These are phyloP conservation scores for Microascus cirrosus DNA, from an alignment of 2,329 filamentous ascomycete species.

Conservation along the genomic window DNA sequence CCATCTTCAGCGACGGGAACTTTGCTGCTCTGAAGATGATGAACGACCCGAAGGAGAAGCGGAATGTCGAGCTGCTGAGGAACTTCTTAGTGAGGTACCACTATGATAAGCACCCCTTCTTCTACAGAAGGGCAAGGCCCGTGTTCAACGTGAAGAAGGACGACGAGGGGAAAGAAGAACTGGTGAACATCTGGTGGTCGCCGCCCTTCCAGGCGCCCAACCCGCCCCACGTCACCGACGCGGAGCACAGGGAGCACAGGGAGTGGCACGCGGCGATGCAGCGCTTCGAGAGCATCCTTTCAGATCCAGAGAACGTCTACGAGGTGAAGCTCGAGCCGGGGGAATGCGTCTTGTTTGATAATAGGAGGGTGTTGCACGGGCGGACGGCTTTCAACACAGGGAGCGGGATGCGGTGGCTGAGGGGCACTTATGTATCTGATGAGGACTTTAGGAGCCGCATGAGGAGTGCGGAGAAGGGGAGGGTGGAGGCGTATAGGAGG, in stretches of 20 bases:
- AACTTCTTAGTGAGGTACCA: conserved; percentile 46
- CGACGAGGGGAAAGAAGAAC: conserved; percentile 6
- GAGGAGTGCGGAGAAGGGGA: conserved; percentile 6
- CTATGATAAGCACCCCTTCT: conserved; percentile 54
- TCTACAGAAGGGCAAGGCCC: conserved; percentile 48
- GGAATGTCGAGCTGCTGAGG: conserved; percentile 25
- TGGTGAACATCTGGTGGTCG: conserved; percentile 45
- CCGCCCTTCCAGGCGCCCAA: conserved; percentile 66
- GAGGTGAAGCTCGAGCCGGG: conserved; percentile 67
- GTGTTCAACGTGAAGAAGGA: conserved; percentile 30
- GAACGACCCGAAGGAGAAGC: conserved; percentile 1
- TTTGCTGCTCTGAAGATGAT: conserved; percentile 38
- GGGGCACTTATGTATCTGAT: conserved; percentile 68
- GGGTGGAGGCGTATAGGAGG: conserved; percentile 6
- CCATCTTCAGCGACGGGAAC: conserved; percentile 72
- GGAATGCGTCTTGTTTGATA: conserved; percentile 90
- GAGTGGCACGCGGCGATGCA: conserved; percentile 37
- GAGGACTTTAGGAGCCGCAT: conserved; percentile 28
- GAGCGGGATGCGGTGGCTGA: conserved; percentile 66
- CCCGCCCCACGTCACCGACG: conserved; percentile 10
- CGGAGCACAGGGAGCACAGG: conserved; percentile 11
- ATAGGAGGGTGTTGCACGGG: conserved; percentile 75
- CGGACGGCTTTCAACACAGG: conserved; percentile 60
- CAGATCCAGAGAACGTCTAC: conserved; percentile 47
- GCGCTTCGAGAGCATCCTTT: conserved; percentile 48